Evolutionary conservation across 306 rosid genomes (phyloP).

Genomic region (Vigna mungo): DNA sequence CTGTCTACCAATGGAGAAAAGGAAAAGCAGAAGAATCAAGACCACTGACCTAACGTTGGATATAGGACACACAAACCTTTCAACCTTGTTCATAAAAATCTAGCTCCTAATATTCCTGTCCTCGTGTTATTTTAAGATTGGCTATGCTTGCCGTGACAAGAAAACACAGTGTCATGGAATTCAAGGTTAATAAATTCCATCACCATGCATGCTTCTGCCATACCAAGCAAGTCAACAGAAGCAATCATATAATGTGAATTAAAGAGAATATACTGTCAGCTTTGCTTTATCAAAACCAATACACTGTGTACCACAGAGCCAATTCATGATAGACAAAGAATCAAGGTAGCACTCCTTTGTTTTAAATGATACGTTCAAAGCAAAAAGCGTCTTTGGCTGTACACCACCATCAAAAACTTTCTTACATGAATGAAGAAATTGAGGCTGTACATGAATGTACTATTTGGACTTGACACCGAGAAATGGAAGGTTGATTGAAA

Average conservation of each 20-base stretch:
- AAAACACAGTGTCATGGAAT: conserved; percentile 19
- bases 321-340: conserved; percentile 21
- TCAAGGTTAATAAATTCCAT: conserved; percentile 14
- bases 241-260: conserved; percentile 14
- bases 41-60: conserved; percentile 25
- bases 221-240: conserved; percentile 29
- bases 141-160: conserved; percentile 5
- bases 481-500: conserved; percentile 33
- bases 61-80: conserved; percentile 20
- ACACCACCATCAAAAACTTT: conserved; percentile 21
- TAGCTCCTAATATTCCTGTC: conserved; percentile 6
- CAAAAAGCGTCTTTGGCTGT: conserved; percentile 20
- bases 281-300: conserved; percentile 23
- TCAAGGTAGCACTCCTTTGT: conserved; percentile 26
- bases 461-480: conserved; percentile 14
- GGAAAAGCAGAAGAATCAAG: conserved; percentile 1
- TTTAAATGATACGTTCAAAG: conserved; percentile 28
- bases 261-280: conserved; percentile 20
- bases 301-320: neutral
- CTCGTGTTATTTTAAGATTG: neutral
- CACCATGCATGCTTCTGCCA: conserved; percentile 6
- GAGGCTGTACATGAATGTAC: conserved; percentile 36
- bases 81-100: conserved; percentile 12
- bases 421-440: conserved; percentile 34
- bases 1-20: conserved; percentile 31